Base-by-base conservation (phyloP, 73 alveolate species). In the Paramecium sonneborni region DNA sequence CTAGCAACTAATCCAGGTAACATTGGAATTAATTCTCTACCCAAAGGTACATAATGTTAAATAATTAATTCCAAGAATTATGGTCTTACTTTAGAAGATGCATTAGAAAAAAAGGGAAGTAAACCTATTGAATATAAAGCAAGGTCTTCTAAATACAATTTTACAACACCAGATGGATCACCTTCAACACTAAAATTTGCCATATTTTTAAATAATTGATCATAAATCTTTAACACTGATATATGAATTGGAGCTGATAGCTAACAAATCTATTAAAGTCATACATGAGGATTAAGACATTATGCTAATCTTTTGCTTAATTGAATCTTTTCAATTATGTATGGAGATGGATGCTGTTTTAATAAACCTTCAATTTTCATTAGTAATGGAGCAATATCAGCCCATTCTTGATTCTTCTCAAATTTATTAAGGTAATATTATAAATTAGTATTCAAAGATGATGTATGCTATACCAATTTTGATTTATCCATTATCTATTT, bases 71-170 rank as follows among this genome's bases (percentile, higher is more conserved):
- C 94, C 74, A 88, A 70, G 67, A 70, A 88, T 41, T 39, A 44
- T 9, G 85, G 94, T 58, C 87, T 68, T n/a, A 69, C 84, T 57
- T 88, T 88, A 14, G 85, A 69, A 21, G 85, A 82, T n/a, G 94
- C 89, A 88, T 88, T 88, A 6, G 70, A 41, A 88, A 88, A 88
- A 67, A 88, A 88, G 74, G 94, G 94, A 82, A 88, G 74, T 52
- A 88, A 82, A 26, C 94, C 94, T 5, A 88, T 82, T 6, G 91
- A 69, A 67, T 69, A 88, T 32, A 88, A 30, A 39, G 85, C 94
- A 18, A 88, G 52, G 43, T 88, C 94, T 43, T 88, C 94, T 7
- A 76, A 38, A 34, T 56, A 38, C 84, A 88, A 69, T 72, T 88
- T 88, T 32, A 48, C 84, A 21, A 69, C 69, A 32, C 58, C 55